Evolutionary conservation across 768 basidiomycete species (phyloP).

Genomic region (Suillus brevipes): DNA sequence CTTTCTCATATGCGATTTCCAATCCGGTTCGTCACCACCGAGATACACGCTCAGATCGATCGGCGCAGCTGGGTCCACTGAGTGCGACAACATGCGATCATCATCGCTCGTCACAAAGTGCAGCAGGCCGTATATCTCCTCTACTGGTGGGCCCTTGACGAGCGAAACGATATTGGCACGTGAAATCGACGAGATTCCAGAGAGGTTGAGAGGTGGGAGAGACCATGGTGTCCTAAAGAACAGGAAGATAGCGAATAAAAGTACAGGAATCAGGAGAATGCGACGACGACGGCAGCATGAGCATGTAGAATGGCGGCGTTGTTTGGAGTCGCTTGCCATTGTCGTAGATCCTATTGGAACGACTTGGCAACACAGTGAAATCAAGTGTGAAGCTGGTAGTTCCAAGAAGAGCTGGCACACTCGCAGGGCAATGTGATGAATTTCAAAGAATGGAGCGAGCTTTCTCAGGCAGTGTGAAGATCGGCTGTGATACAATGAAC

Average conservation of each 20-base stretch:
- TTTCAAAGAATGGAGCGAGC: not conserved
- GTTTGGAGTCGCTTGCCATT: not conserved
- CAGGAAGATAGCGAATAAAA: slow-evolving; percentile 36
- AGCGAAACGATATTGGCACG: slow-evolving; percentile 43
- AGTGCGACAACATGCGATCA: slow-evolving; percentile 41
- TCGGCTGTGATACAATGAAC: not conserved
- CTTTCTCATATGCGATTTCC: slow-evolving; percentile 36
- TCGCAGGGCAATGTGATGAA: not conserved
- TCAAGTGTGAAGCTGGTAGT: not conserved
- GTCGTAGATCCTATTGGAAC: not conserved
- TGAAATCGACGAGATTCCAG: slow-evolving; percentile 32
- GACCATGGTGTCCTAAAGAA: slow-evolving; percentile 46
- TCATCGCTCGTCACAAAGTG: slow-evolving; percentile 55
- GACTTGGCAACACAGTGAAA: not conserved
- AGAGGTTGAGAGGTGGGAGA: slow-evolving; percentile 39
- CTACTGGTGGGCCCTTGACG: slow-evolving; percentile 38
- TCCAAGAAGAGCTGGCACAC: not conserved
- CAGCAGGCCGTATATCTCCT: slow-evolving; percentile 73
- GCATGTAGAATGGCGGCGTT: not conserved
- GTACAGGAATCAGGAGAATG: slow-evolving; percentile 39
- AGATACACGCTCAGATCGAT: slow-evolving; percentile 54
- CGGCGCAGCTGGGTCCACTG: slow-evolving; percentile 44
- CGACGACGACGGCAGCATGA: slow-evolving; percentile 44
- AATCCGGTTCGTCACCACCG: slow-evolving; percentile 35
- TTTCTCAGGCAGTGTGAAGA: not conserved